A percentile compares a stretch with the other conserved stretches of the same genome.
Conservation (phyloP, 192 early-diverging fungal genomes). For the Coemansia sp. region DNA sequence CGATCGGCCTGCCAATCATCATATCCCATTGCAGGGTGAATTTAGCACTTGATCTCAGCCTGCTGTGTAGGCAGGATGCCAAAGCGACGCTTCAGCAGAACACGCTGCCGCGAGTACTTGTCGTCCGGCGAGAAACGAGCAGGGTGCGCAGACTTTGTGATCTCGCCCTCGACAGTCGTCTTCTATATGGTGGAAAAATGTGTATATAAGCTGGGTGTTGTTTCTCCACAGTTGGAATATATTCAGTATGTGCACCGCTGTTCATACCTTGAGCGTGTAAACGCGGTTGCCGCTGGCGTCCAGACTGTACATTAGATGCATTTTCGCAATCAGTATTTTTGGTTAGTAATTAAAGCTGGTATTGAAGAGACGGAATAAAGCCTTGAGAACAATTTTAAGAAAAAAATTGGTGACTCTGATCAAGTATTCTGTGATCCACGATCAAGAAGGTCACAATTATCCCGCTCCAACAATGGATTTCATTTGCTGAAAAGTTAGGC, state of each 20-base stretch:
- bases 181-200: slow-evolving; percentile 61
- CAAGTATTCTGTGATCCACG: not conserved
- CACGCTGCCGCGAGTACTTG: slow-evolving; percentile 97
- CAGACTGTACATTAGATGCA: slow-evolving; percentile 94
- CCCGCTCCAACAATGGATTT: not conserved
- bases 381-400: not conserved
- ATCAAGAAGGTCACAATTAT: not conserved
- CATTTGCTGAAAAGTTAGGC: not conserved
- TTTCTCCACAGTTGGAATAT: not conserved
- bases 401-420: slow-evolving; percentile 3
- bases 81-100: slow-evolving; percentile 95
- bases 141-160: slow-evolving; percentile 98
- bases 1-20: not conserved
- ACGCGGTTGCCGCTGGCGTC: slow-evolving; percentile 81
- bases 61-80: slow-evolving; percentile 79
- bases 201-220: not conserved
- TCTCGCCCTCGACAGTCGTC: slow-evolving; percentile 67
- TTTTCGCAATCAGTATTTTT: slow-evolving; percentile 35
- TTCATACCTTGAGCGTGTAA: slow-evolving; percentile 89
- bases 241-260: not conserved
- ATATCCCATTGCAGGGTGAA: not conserved
- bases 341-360: not conserved
- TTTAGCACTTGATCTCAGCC: slow-evolving; percentile 38
- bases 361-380: not conserved
- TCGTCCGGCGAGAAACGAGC: slow-evolving; percentile 99